Evolutionary conservation across 805 yeast species (phyloP).

Genomic region (Spathaspora passalidarum): DNA sequence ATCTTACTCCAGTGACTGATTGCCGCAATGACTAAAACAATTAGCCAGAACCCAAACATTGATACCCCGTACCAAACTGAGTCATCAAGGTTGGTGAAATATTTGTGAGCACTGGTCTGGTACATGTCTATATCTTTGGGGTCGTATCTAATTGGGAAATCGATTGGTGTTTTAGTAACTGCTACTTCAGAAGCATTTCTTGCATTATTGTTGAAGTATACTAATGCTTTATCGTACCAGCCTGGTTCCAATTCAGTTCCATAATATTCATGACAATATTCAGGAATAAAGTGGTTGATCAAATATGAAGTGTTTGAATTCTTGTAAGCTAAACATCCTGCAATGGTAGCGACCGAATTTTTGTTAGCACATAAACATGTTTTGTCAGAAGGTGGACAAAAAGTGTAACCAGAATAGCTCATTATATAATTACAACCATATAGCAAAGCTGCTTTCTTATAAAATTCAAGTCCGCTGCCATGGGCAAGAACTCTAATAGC

Average conservation of each 20-base stretch:
- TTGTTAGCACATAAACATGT: constrained; percentile 23
- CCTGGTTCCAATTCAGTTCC: background rate
- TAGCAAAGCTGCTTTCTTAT: constrained; percentile 14
- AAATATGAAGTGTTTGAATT: constrained; percentile 8
- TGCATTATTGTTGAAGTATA: background rate
- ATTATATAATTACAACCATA: too few species aligned
- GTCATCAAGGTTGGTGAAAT: constrained; percentile 20
- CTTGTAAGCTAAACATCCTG: constrained; percentile 22
- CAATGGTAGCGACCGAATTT: constrained; percentile 26
- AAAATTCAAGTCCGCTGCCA: too few species aligned
- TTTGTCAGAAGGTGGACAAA: too few species aligned
- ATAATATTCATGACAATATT: background rate
- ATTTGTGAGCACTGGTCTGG: constrained; percentile 13
- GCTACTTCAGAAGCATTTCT: background rate
- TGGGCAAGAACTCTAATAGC: too few species aligned
- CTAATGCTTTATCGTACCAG: background rate
- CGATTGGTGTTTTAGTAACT: constrained; percentile 8
- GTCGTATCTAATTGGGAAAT: constrained; percentile 25
- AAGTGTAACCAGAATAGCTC: too few species aligned
- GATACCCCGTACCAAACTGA: constrained; percentile 34
- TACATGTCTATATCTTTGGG: constrained; percentile 9
- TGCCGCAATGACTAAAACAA: constrained; percentile 39
- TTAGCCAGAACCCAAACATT: constrained; percentile 46
- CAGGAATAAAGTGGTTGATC: background rate
- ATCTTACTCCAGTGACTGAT: constrained; percentile 39